A percentile compares a stretch with the other conserved stretches of the same genome.
Conservation (phyloP, 345 rosid species). For the Sapria himalayana region DNA sequence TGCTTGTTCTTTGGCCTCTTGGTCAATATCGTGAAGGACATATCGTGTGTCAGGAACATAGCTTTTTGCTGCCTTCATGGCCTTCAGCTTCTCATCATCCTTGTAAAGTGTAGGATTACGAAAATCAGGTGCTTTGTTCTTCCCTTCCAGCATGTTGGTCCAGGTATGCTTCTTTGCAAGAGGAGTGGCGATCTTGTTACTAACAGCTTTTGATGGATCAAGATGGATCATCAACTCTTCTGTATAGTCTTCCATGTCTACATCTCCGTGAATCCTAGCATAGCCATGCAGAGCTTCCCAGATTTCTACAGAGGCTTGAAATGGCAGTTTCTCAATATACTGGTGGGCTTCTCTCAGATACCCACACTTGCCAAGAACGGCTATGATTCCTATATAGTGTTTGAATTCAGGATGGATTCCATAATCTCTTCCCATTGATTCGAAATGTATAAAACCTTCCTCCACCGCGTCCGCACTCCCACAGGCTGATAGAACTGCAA, state of each 20-base stretch:
- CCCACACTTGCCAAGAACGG: slow-evolving; percentile 49
- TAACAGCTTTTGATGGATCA: slow-evolving; percentile 33
- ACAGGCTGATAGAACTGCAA: slow-evolving; percentile 37
- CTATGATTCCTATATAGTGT: slow-evolving; percentile 41
- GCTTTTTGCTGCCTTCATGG: slow-evolving; percentile 24
- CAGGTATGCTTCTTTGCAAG: slow-evolving; percentile 31
- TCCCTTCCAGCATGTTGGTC: slow-evolving; percentile 46
- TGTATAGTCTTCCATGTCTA: slow-evolving; percentile 41
- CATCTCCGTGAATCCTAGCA: slow-evolving; percentile 42
- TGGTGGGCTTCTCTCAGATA: slow-evolving; percentile 37
- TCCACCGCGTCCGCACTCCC: slow-evolving; percentile 42
- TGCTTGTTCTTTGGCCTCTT: slow-evolving; percentile 71
- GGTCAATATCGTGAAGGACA: slow-evolving; percentile 65
- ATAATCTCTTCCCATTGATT: slow-evolving; percentile 31
- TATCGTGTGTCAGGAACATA: slow-evolving; percentile 55
- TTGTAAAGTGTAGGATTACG: slow-evolving; percentile 38
- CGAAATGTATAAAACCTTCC: slow-evolving; percentile 52
- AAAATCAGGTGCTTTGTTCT: slow-evolving; percentile 34
- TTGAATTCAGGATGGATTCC: slow-evolving; percentile 24
- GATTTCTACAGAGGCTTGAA: slow-evolving; percentile 31
- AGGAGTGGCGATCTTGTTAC: slow-evolving; percentile 31
- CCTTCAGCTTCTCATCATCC: slow-evolving; percentile 45
- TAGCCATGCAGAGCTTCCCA: slow-evolving; percentile 41
- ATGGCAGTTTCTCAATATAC: slow-evolving; percentile 34
- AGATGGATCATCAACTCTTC: slow-evolving; percentile 38